Percentiles rank a stretch among this genome's conserved stretches.
Conservation (phyloP, 495 filamentous ascomycete genomes). For the Penicillium goetzii region DNA sequence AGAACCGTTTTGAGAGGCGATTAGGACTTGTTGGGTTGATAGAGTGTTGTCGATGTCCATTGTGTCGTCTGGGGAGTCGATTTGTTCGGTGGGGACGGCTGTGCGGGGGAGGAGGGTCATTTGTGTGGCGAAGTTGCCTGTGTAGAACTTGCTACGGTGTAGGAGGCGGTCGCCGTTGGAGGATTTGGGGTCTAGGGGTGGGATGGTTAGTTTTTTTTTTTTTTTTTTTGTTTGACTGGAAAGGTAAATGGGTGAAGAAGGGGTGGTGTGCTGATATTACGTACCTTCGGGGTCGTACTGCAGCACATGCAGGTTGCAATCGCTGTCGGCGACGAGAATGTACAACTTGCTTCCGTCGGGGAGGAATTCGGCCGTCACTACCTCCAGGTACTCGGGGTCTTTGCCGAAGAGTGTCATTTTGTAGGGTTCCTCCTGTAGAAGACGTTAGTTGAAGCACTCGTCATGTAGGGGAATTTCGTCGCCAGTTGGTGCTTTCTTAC, state of each 20-base stretch:
- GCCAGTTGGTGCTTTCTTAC: slow-evolving; percentile 42
- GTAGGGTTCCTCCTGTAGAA: slow-evolving; percentile 78
- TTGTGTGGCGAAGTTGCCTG: slow-evolving; percentile 72
- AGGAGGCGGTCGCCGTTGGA: slow-evolving; percentile 86
- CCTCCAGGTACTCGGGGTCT: slow-evolving; percentile 72
- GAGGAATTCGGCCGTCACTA: slow-evolving; percentile 83
- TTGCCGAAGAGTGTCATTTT: slow-evolving; percentile 95
- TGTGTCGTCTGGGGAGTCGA: slow-evolving; percentile 33
- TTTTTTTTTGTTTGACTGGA: background rate
- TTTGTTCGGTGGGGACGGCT: slow-evolving; percentile 47
- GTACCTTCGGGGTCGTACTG: slow-evolving; percentile 92
- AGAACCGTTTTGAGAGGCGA: slow-evolving; percentile 72
- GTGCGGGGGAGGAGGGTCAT: slow-evolving; percentile 76
- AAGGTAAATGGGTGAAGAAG: background rate
- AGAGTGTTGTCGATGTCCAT: slow-evolving; percentile 43
- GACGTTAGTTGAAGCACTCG: background rate
- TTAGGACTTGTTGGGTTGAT: slow-evolving; percentile 61
- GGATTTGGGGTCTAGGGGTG: slow-evolving; percentile 79
- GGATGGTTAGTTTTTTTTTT: slow-evolving; percentile 12
- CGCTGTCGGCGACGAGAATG: slow-evolving; percentile 80
- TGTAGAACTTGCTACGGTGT: slow-evolving; percentile 83
- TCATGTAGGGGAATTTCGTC: background rate
- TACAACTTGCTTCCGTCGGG: slow-evolving; percentile 82
- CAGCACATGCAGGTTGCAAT: slow-evolving; percentile 82
- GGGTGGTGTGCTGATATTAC: slow-evolving; percentile 13